Evolutionary conservation across 768 basidiomycete genomes (phyloP), one percentile per base, ranked within the genome.

Genomic region (Suillus tomentosus): DNA sequence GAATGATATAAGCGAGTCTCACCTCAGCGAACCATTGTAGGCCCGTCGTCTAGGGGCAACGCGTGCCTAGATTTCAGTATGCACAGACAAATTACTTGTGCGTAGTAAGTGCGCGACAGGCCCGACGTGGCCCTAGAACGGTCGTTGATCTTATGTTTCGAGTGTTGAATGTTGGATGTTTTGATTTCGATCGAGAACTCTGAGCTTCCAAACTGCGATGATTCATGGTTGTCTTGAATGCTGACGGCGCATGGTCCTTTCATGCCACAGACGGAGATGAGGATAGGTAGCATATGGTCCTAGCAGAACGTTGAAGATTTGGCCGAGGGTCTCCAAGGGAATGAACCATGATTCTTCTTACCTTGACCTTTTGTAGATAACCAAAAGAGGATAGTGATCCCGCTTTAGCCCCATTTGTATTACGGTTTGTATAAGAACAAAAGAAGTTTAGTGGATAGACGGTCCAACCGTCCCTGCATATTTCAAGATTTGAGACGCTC

Each of bases 381-480:
- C 53, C 53, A 54, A 54, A 54, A 19, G 9, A 1, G 53, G 53
- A 54, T 5, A 53, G 27, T 53, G 27, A 24, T 50, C 14, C 9
- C 24, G 15, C 8, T 17, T 51, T 31, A 27, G 48, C 48, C 48
- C 15, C 15, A 54, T 54, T 53, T 8, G 36, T 37, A 37, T 37
- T 45, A 54, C 53, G 19, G 19, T 13, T n/a, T 17, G 39, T 57
- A 27, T 58, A 58, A 57, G 37, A 42, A 58, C 57, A 58, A 58
- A 58, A 58, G 57, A 42, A 2, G 57, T 58, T 42, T 42, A 58
- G 57, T 27, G 22, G 39, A 27, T 40, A 22, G 37, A 39, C 37
- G 10, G 53, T 34, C 31, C 39, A 58, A 10, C 7, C 36, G 8
- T 37, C 8, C 36, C 56, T n/a, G 22, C 36, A 19, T 45, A 10